These are phyloP conservation scores for Solanum tacnaense DNA, from an alignment of 257 asterid genomes.

Conservation along the genomic window DNA sequence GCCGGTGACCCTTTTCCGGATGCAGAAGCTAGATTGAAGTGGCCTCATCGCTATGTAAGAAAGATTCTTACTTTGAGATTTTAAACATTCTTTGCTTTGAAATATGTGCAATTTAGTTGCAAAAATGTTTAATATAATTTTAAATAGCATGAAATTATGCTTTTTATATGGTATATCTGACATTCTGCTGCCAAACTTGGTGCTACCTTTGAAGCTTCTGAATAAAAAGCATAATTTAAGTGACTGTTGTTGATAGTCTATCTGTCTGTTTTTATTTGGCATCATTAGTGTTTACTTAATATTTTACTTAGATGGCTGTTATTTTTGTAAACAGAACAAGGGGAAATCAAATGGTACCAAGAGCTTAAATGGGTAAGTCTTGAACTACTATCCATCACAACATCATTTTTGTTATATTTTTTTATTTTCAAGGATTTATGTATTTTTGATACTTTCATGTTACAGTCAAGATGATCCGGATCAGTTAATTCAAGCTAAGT, in stretches of 20 bases:
- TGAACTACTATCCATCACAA: neutral
- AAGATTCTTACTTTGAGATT: neutral
- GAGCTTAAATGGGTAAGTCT: neutral
- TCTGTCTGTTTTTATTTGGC: neutral
- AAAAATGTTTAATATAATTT: neutral
- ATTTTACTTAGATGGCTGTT: neutral
- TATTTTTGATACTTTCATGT: neutral
- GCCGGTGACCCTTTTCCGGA: constrained; percentile 28
- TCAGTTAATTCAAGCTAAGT: constrained; percentile 32
- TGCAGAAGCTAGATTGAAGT: constrained; percentile 36
- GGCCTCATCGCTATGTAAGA: constrained; percentile 53
- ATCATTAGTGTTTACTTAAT: neutral
- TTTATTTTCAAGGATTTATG: neutral
- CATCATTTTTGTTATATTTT: neutral
- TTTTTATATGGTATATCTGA: neutral
- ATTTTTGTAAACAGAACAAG: neutral
- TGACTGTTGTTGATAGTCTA: neutral
- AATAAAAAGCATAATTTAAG: neutral
- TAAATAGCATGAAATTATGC: neutral
- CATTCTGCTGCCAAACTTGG: neutral
- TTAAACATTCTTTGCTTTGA: neutral
- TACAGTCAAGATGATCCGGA: constrained; percentile 8
- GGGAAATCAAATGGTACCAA: neutral
- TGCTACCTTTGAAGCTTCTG: neutral
- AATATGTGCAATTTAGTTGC: neutral